Base-by-base conservation (phyloP, 129 eudicot species). In the Centella asiatica region DNA sequence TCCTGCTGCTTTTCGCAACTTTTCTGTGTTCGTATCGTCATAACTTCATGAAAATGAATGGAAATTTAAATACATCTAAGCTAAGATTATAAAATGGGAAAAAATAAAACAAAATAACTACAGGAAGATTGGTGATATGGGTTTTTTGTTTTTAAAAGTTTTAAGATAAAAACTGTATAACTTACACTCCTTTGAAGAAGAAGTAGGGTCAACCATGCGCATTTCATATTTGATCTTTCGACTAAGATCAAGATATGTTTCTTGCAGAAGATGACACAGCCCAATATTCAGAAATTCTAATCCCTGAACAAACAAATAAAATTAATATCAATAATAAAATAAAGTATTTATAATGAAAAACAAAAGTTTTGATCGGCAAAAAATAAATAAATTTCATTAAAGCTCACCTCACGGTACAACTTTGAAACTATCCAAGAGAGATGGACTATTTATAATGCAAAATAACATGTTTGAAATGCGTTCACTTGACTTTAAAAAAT, bases 171-270 rank as follows among this genome's bases (percentile, higher is more conserved):
- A 46, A 20, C 24, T 3, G 13, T 1, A 19, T 29, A 42, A 68
- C 98, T 86, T 79, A 90, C 97, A 72, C 42, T 75, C 79, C 83
- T 71, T 90, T 81, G 20, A 86, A 75, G 85, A 90, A 90, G 80
- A 90, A 75, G 78, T 83, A 90, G 39, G 98, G 98, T 39, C 89
- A 9, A 90, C 74, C 73, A 90, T 58, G 22, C 90, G 68, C 68
- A 81, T 29, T 5, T 86, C 85, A 36, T 69, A 77, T 56, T 77
- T 79, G 67, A 90, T 78, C 72, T 87, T 90, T 56, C 94, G 78
- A 28, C 28, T 55, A 60, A 76, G 60, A 17, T 84, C 74, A 23
- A 37, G 62, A 68, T 81, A 87, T 11, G 66, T 70, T 42, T 65
- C 71, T 45, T 65, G 79, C 25, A 90, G 80, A 64, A 70, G 79